Evolutionary conservation across 2,329 filamentous ascomycete genomes (phyloP), one percentile per base, ranked within the genome.

Genomic region (Rutstroemia sp.): DNA sequence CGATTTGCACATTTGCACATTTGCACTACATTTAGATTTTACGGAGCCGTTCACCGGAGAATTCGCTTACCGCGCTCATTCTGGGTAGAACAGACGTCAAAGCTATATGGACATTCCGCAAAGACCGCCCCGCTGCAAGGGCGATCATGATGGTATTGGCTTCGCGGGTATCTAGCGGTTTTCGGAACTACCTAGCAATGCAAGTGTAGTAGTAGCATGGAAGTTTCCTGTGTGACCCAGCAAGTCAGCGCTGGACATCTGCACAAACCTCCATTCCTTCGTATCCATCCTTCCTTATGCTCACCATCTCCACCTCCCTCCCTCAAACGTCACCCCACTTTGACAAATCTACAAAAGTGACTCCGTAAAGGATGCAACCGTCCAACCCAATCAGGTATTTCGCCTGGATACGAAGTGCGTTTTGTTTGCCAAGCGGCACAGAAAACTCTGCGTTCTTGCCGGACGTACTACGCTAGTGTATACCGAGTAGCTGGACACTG

Each of bases 231-330:
- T 47, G 6, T 27, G 21, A 44, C 23, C 53, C 17, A 8, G 10
- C 17, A 19, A 44, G 38, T 36, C 46, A 55, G 19, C 25, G 36
- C 53, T 51, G 53, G 36, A 51, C 39, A 25, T 38, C 40, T 45
- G 19, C 25, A 47, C 39, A 42, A 4, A n/a, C 17, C 17, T 42
- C 16, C 9, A 21, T 39, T 38, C 5, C 36, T 55, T 55, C 46
- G 53, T 51, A 55, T 55, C 45, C 27, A 55, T 51, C 38, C 47
- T 51, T 51, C 39, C 12, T 16, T 55, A 12, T 51, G n/a, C 27
- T 45, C 44, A 27, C 25, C 44, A 23, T 50, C 46, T 55, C 46
- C 46, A 16, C 45, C 23, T 17, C 14, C n/a, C 4, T 44, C 40
- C n/a, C 6, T 16, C 17, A 9, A 19, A 12, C 12, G 34, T 55